Evolutionary conservation across 495 filamentous ascomycete genomes (phyloP).

Genomic region (Tuber microsphaerosporum): DNA sequence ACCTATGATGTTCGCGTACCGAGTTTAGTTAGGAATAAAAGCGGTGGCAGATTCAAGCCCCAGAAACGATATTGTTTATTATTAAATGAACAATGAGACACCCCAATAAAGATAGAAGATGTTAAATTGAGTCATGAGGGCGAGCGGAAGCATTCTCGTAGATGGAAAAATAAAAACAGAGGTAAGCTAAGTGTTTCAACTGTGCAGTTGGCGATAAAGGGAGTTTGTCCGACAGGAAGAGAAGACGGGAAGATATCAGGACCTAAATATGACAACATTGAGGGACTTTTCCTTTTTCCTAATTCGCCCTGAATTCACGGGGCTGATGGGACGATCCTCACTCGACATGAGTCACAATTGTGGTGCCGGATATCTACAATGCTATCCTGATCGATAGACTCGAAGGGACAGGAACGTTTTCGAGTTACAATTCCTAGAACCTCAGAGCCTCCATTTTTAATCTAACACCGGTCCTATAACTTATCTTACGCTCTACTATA

Average conservation of each 20-base stretch:
- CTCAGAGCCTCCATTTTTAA: background rate
- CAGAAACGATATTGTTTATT: background rate
- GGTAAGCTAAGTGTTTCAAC: background rate
- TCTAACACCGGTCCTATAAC: background rate
- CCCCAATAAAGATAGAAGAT: background rate
- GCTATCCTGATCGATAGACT: background rate
- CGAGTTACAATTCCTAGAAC: background rate
- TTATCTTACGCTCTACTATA: background rate
- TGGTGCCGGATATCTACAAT: background rate
- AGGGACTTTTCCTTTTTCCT: background rate
- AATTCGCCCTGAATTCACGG: background rate
- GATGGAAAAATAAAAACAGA: background rate
- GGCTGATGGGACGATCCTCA: background rate
- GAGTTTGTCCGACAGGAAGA: background rate
- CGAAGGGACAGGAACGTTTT: background rate
- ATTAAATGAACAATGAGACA: background rate
- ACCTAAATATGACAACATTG: background rate
- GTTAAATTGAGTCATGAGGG: background rate
- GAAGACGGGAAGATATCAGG: background rate
- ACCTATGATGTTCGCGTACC: background rate
- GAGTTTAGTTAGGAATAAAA: background rate
- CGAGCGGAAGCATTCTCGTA: background rate
- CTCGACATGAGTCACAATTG: background rate
- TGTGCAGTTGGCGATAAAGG: background rate
- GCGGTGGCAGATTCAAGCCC: background rate